Evolutionary conservation across 1,284 basidiomycete species (phyloP).

Genomic region (Dichomitus squalens): DNA sequence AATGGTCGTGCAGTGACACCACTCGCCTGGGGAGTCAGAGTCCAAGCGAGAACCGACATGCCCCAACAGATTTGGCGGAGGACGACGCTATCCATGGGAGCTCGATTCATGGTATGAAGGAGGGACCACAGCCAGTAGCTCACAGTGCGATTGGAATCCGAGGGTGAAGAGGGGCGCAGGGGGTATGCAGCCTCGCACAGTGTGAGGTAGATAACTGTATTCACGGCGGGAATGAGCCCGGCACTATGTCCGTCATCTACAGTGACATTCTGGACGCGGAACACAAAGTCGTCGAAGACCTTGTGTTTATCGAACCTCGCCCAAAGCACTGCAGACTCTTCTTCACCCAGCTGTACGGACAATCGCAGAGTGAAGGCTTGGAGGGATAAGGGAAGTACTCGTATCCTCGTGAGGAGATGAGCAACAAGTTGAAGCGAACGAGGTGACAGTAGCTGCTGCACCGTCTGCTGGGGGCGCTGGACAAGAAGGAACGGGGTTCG

Average conservation of each 20-base stretch:
- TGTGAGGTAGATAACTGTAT: slow-evolving; percentile 4
- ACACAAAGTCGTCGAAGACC: not conserved
- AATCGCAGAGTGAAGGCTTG: not conserved
- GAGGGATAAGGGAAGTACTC: not conserved
- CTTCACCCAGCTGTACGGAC: not conserved
- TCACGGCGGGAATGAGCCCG: not conserved
- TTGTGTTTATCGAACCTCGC: not conserved
- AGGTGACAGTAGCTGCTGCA: not conserved
- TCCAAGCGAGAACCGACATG: not conserved
- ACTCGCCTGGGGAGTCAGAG: not conserved
- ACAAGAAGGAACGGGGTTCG: not conserved
- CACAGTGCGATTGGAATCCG: not conserved
- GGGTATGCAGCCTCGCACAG: slow-evolving; percentile 4
- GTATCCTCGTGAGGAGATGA: not conserved
- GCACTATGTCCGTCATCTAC: not conserved
- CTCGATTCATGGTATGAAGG: not conserved
- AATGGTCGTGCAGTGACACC: not conserved
- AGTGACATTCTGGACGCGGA: not conserved
- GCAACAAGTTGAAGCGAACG: not conserved
- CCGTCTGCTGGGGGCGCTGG: not conserved
- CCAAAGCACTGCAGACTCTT: not conserved
- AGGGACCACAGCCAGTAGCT: not conserved
- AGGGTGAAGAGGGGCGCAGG: not conserved
- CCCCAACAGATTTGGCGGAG: not conserved
- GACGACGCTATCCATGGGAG: not conserved